phyloP scores from a whole-genome alignment of 2,329 filamentous ascomycete genomes.

The Cytospora mali region DNA sequence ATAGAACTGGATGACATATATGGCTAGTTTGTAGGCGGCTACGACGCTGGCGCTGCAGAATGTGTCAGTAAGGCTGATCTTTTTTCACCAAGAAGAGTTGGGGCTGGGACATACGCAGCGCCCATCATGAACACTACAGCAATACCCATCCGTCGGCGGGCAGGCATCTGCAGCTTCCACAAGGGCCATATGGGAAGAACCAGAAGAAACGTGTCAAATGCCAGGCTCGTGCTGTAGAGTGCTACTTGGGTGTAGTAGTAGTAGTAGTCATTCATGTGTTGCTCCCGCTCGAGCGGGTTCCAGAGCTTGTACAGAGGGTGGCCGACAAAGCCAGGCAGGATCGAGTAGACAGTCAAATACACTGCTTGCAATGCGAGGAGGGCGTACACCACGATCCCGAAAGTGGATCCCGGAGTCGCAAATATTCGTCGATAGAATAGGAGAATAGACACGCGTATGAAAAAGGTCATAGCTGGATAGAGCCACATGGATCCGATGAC shows the following conservation, averaged over 20 bases:
- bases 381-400: conserved; percentile 19
- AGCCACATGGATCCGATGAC: conserved; percentile 30
- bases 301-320: conserved; percentile 29
- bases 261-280: conserved; percentile 30
- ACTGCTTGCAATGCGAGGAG: conserved; percentile 30
- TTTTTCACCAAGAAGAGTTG: neutral
- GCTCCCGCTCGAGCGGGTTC: conserved; percentile 30
- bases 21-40: conserved; percentile 33
- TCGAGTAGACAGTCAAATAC: conserved; percentile 32
- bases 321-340: conserved; percentile 33
- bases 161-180: conserved; percentile 31
- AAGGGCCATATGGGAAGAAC: conserved; percentile 33
- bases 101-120: conserved; percentile 24
- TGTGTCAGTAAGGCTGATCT: too few relatives aligned
- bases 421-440: conserved; percentile 35
- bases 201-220: conserved; percentile 33
- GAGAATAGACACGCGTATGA: conserved; percentile 33
- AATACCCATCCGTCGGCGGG: conserved; percentile 31
- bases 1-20: conserved; percentile 28
- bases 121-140: conserved; percentile 32
- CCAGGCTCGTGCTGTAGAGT: conserved; percentile 33
- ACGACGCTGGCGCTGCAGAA: conserved; percentile 30
- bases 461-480: conserved; percentile 32
- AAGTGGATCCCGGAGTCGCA: conserved; percentile 9
- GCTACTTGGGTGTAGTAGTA: conserved; percentile 30